phyloP scores from a whole-genome alignment of 1,139 yeast species.

The Diutina pseudorugosa region DNA sequence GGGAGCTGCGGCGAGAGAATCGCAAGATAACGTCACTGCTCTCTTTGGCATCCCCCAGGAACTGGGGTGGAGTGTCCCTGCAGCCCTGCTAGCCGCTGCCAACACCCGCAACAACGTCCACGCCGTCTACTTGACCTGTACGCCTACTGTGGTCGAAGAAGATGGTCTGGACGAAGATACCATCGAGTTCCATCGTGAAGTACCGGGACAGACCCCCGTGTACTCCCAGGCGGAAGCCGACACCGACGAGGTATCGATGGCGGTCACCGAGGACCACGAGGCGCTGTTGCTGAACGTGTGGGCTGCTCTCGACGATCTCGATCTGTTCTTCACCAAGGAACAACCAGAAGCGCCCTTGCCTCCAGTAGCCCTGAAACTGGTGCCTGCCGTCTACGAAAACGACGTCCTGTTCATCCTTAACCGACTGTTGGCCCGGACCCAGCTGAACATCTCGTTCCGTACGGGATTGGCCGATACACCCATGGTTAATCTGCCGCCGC shows the following conservation, averaged over 20 bases:
- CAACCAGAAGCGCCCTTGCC: slow-evolving; percentile 13
- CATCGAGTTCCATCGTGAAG: slow-evolving; percentile 50
- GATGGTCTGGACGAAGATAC: slow-evolving; percentile 27
- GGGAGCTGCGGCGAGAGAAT: slow-evolving; percentile 62
- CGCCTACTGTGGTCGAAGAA: slow-evolving; percentile 21
- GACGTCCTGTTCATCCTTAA: slow-evolving; percentile 67
- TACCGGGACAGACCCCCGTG: not conserved
- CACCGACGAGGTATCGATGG: slow-evolving; percentile 23
- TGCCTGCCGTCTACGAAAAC: slow-evolving; percentile 69
- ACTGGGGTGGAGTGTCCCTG: slow-evolving; percentile 96
- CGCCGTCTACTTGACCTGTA: slow-evolving; percentile 85
- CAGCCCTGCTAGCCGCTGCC: slow-evolving; percentile 85
- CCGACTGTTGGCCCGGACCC: slow-evolving; percentile 62
- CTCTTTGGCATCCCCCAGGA: slow-evolving; percentile 93
- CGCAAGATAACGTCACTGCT: slow-evolving; percentile 78
- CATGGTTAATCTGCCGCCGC: not conserved
- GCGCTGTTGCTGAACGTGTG: slow-evolving; percentile 87
- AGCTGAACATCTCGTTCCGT: slow-evolving; percentile 67
- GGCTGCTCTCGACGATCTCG: slow-evolving; percentile 92
- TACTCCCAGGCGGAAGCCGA: slow-evolving; percentile 36
- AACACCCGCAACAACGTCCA: slow-evolving; percentile 87
- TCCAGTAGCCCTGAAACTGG: slow-evolving; percentile 45
- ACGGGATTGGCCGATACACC: slow-evolving; percentile 50
- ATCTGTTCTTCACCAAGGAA: slow-evolving; percentile 84
- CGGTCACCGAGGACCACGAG: slow-evolving; percentile 43